Base-by-base conservation (phyloP, 2,329 filamentous ascomycete genomes). In the Tothia fuscella region DNA sequence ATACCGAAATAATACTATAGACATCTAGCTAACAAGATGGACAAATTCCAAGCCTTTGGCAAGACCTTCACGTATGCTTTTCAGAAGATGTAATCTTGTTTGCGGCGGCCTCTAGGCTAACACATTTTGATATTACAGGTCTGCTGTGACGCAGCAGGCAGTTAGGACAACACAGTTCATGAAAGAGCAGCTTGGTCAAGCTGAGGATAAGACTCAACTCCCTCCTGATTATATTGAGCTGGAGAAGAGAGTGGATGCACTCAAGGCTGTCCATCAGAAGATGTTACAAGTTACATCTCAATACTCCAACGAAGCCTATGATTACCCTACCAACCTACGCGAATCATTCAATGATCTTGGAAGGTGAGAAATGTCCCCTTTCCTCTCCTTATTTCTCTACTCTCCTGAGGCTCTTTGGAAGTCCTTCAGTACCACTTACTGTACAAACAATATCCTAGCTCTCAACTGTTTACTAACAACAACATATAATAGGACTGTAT, bases 221-320 rank as follows among this genome's bases (percentile, higher is more conserved):
- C 91, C 91, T 34, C 81, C 88, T 52, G 91, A 96, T 66, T 98
- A 98, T 66, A 84, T 95, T 60, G 88, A 96, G 65, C 82, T 98
- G 48, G 91, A 98, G 76, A 95, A 95, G 76, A 81, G 89, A 51
- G 87, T 96, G 56, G 91, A 98, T 76, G 91, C 91, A 46, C 71
- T 98, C 59, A 96, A 94, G 72, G 79, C 83, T 59, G 91, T 93
- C 46, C 91, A 98, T 65, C 86, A 93, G 68, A 94, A 93, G 71
- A 84, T 98, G 72, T 78, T 98, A 49, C 78, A 86, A 52, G 91
- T 96, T 59, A 98, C 91, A 54, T 88, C 85, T 50, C 87, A 95
- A 71, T 98, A 94, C 69, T 78, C 83, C 38, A 86, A 91, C 66
- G 91, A 80, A 62, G 72, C 76, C 48, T 80, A 80, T 59, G 91